Conservation (phyloP, 2,329 filamentous ascomycete genomes). For the Colletotrichum truncatum region DNA sequence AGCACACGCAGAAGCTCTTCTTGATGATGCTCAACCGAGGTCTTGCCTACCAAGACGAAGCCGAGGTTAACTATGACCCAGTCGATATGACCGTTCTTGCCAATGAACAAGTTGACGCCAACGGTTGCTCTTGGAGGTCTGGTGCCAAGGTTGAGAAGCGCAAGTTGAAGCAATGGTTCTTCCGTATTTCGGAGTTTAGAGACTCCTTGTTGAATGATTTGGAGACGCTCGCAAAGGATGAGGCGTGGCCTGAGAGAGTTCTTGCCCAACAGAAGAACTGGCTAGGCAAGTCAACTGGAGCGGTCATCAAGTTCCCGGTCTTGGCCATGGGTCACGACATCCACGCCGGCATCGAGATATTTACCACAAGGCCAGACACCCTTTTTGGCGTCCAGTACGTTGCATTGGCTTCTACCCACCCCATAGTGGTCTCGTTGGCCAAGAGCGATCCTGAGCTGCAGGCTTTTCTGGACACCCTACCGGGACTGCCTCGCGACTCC, state of each 20-base stretch:
- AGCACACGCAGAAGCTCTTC: constrained; percentile 89
- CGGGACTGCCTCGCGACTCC: constrained; percentile 61
- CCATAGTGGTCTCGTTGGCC: constrained; percentile 71
- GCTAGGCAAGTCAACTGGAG: constrained; percentile 83
- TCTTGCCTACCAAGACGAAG: constrained; percentile 84
- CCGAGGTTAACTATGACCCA: constrained; percentile 90
- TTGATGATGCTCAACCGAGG: constrained; percentile 78
- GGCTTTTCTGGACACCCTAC: constrained; percentile 73
- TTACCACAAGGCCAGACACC: constrained; percentile 87
- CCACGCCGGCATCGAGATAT: constrained; percentile 71
- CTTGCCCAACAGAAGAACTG: constrained; percentile 87
- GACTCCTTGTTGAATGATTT: constrained; percentile 78
- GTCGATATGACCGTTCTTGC: constrained; percentile 89
- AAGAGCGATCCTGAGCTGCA: constrained; percentile 68
- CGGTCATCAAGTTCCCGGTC: constrained; percentile 76
- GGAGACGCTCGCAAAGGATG: constrained; percentile 68
- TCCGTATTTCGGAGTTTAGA: constrained; percentile 83
- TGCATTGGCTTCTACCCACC: constrained; percentile 78
- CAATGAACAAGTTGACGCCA: constrained; percentile 91
- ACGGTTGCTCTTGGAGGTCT: constrained; percentile 87
- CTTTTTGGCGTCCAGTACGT: constrained; percentile 89
- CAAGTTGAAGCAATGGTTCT: constrained; percentile 88
- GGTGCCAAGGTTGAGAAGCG: constrained; percentile 85
- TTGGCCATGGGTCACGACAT: constrained; percentile 50
- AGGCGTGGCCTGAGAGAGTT: constrained; percentile 84